These are phyloP conservation scores for Beauveria rudraprayagi DNA, from an alignment of 2,329 filamentous ascomycete species.

Conservation along the genomic window DNA sequence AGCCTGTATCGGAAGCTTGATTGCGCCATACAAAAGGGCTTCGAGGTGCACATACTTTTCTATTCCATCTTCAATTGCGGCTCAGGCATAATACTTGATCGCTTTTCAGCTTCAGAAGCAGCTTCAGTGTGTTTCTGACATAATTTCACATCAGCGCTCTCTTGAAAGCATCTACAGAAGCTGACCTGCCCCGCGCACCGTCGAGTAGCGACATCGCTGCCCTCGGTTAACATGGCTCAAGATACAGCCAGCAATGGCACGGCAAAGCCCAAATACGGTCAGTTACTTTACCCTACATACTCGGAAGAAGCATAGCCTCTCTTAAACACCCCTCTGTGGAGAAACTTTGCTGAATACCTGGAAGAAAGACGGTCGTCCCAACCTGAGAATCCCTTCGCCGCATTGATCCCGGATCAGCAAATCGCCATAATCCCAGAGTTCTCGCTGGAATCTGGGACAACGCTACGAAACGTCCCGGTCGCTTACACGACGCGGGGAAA, in stretches of 20 bases:
- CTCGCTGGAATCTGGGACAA: slow-evolving; percentile 85
- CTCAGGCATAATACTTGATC: neutral
- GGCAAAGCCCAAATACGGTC: slow-evolving; percentile 9
- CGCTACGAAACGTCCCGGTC: slow-evolving; percentile 65
- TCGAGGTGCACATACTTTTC: neutral
- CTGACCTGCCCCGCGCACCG: neutral
- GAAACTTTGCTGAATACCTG: slow-evolving; percentile 54
- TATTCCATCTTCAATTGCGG: neutral
- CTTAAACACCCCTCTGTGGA: slow-evolving; percentile 12
- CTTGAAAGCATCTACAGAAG: neutral
- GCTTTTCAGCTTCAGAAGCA: neutral
- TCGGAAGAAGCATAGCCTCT: too few relatives aligned
- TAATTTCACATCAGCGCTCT: too few relatives aligned
- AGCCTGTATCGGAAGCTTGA: slow-evolving; percentile 9
- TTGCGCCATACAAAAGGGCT: slow-evolving; percentile 5
- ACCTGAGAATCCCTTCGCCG: slow-evolving; percentile 84
- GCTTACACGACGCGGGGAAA: slow-evolving; percentile 60
- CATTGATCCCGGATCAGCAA: slow-evolving; percentile 79
- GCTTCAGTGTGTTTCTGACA: neutral
- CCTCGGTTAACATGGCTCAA: neutral
- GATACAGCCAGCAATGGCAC: slow-evolving; percentile 7
- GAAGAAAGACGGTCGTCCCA: slow-evolving; percentile 60
- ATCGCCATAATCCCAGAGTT: slow-evolving; percentile 83
- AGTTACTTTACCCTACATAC: neutral
- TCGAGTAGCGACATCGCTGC: neutral